Conservation (phyloP, 1,139 yeast species). For the Yamadazyma atlantica region DNA sequence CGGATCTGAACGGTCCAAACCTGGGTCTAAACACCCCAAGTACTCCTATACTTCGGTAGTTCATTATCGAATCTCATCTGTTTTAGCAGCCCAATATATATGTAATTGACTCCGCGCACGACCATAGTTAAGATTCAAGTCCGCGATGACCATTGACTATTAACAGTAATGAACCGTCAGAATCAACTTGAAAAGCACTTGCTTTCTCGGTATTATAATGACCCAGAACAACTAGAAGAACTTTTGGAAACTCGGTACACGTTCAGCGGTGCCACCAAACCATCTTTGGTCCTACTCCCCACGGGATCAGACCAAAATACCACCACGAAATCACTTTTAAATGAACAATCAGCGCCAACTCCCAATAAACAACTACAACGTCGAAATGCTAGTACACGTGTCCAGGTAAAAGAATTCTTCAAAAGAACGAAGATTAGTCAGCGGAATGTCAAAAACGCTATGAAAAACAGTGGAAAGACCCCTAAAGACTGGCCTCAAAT, state of each 20-base stretch:
- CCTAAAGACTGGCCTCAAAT: constrained; percentile 25
- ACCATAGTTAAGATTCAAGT: too few species aligned
- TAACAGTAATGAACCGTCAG: constrained; percentile 30
- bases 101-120: too few species aligned
- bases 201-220: constrained; percentile 50
- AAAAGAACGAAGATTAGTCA: constrained; percentile 37
- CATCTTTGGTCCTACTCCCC: constrained; percentile 43
- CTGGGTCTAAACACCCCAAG: too few species aligned
- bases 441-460: constrained; percentile 31
- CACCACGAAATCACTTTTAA: constrained; percentile 20
- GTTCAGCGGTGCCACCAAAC: constrained; percentile 57
- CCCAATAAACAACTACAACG: constrained; percentile 13
- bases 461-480: constrained; percentile 15
- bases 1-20: too few species aligned
- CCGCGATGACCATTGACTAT: too few species aligned
- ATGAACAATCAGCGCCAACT: constrained; percentile 10
- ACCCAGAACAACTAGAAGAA: constrained; percentile 43
- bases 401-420: constrained; percentile 46
- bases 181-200: constrained; percentile 51
- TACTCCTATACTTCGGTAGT: too few species aligned
- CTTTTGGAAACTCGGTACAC: constrained; percentile 59
- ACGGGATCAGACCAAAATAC: constrained; percentile 26
- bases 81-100: too few species aligned
- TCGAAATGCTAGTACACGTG: constrained; percentile 36
- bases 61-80: too few species aligned